Conservation (phyloP, 2,329 filamentous ascomycete genomes). For the Capronia americana region DNA sequence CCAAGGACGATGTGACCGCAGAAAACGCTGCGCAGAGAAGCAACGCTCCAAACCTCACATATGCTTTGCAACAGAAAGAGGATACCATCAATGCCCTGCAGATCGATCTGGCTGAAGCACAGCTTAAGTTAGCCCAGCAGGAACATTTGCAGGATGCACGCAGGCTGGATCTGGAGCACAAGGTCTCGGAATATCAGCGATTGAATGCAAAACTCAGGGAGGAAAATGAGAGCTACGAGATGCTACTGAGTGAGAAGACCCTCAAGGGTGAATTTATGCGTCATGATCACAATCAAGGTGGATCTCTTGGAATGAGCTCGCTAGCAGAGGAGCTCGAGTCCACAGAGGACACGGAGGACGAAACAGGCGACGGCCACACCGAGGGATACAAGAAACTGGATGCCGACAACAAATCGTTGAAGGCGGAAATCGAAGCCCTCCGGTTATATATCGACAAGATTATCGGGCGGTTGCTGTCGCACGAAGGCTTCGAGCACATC, state of each 20-base stretch:
- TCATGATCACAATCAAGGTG: slow-evolving; percentile 57
- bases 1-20: slow-evolving; percentile 8
- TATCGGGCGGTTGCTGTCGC: slow-evolving; percentile 90
- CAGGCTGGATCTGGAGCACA: slow-evolving; percentile 86
- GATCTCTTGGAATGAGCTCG: slow-evolving; percentile 57
- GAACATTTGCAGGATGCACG: slow-evolving; percentile 91
- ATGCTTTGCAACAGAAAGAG: slow-evolving; percentile 91
- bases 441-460: slow-evolving; percentile 99
- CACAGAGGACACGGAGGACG: slow-evolving; percentile 49
- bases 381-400: slow-evolving; percentile 73
- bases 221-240: slow-evolving; percentile 97
- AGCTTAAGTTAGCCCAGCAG: slow-evolving; percentile 93
- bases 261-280: slow-evolving; percentile 90
- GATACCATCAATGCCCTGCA: slow-evolving; percentile 92
- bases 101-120: slow-evolving; percentile 89
- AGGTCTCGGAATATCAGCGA: slow-evolving; percentile 90
- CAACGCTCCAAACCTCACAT: slow-evolving; percentile 24
- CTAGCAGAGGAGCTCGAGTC: slow-evolving; percentile 89
- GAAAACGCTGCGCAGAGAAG: slow-evolving; percentile 10
- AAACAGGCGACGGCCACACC: slow-evolving; percentile 66
- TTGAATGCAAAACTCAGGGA: slow-evolving; percentile 96
- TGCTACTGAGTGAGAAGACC: slow-evolving; percentile 92
- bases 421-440: slow-evolving; percentile 95
- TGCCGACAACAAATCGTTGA: slow-evolving; percentile 76
- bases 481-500: slow-evolving; percentile 90